These are phyloP conservation scores for Agroathelia rolfsii DNA, from an alignment of 1,284 basidiomycete species.

Conservation along the genomic window DNA sequence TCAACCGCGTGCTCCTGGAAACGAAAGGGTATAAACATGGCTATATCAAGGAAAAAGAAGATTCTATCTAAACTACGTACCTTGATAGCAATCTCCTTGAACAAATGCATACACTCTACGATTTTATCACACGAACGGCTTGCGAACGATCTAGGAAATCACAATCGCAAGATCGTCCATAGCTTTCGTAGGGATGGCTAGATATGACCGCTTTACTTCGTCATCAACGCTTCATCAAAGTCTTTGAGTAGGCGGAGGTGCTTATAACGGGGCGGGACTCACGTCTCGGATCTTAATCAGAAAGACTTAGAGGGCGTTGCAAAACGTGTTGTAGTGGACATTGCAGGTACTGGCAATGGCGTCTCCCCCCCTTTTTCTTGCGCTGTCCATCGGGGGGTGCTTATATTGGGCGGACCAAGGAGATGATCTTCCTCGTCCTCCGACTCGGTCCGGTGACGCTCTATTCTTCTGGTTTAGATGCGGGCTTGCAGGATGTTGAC, in stretches of 20 bases:
- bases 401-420: conserved; percentile 12
- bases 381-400: conserved; percentile 7
- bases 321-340: conserved; percentile 19
- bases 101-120: conserved; percentile 57
- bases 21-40: conserved; percentile 1
- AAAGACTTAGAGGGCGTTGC: conserved; percentile 43
- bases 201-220: conserved; percentile 48
- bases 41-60: neutral
- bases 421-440: conserved; percentile 21
- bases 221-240: no score
- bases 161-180: conserved; percentile 69
- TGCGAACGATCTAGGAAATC: conserved; percentile 57
- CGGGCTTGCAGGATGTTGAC: conserved; percentile 27
- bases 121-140: conserved; percentile 68
- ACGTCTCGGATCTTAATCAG: conserved; percentile 30
- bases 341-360: conserved; percentile 14
- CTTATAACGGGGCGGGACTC: conserved; percentile 58
- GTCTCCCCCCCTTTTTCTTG: no score
- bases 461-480: conserved; percentile 33
- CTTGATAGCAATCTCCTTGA: conserved; percentile 58
- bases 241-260: conserved; percentile 66
- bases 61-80: conserved; percentile 33
- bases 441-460: conserved; percentile 19
- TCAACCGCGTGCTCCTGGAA: conserved; percentile 67
- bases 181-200: conserved; percentile 78